These are phyloP conservation scores for Penicillium paneum DNA, from an alignment of 2,329 filamentous ascomycete genomes.

Conservation along the genomic window DNA sequence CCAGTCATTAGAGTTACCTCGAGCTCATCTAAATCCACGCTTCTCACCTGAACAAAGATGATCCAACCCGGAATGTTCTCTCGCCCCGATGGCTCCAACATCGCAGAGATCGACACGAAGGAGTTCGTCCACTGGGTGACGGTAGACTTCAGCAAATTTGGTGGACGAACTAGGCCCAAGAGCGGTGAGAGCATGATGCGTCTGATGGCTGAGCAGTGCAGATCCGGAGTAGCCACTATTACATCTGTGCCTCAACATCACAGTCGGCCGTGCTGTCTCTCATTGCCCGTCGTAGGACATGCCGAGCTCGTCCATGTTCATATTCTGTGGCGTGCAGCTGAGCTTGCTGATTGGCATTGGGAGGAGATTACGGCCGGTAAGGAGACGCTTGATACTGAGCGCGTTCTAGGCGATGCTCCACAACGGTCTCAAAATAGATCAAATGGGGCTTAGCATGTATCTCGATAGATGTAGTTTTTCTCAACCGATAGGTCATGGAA, in stretches of 20 bases:
- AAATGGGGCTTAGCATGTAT: not conserved
- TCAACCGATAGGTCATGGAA: not conserved
- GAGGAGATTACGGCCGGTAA: not conserved
- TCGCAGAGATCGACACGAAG: not conserved
- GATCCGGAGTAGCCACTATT: not conserved
- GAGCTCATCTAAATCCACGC: not conserved
- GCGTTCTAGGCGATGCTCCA: not conserved
- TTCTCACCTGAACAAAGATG: not conserved
- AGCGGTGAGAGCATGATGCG: not conserved
- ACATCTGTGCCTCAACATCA: not conserved
- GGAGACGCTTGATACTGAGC: not conserved
- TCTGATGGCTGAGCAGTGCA: slow-evolving; percentile 3
- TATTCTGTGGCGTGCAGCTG: not conserved
- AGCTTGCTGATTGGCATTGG: not conserved
- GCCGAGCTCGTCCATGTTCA: not conserved
- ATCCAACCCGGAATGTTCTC: not conserved
- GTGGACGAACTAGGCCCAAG: not conserved
- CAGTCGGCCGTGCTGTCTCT: not conserved
- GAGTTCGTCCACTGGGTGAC: not conserved
- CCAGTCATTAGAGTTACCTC: not conserved
- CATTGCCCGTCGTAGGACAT: not conserved
- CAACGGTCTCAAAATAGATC: not conserved
- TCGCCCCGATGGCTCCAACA: not conserved
- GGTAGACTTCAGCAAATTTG: not conserved
- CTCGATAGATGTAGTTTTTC: not conserved